These are phyloP conservation scores for Talaromyces ruber DNA, from an alignment of 495 filamentous ascomycete genomes.

Conservation along the genomic window DNA sequence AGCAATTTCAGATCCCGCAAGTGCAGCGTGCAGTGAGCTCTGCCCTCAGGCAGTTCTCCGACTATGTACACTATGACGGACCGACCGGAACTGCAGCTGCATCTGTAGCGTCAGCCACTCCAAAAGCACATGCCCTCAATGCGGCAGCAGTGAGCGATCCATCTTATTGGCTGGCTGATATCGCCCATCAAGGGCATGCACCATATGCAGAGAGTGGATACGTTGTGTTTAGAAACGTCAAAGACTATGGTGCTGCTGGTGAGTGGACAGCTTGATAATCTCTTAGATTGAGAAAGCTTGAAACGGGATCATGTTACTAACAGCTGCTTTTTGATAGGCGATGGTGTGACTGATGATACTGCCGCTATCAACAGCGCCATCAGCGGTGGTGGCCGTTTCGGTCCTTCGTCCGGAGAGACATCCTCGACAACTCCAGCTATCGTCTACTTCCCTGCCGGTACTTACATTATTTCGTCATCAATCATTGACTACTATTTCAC, in stretches of 20 bases:
- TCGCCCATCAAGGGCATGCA: constrained; percentile 49
- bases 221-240: constrained; percentile 50
- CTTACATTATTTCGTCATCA: constrained; percentile 48
- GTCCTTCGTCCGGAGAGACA: constrained; percentile 31
- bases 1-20: constrained; percentile 14
- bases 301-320: background rate
- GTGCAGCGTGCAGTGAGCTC: constrained; percentile 15
- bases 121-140: background rate
- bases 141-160: constrained; percentile 17
- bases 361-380: constrained; percentile 56
- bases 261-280: constrained; percentile 11
- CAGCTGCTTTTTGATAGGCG: constrained; percentile 16
- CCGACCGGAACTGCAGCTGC: constrained; percentile 9
- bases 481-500: constrained; percentile 57
- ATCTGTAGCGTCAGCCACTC: background rate
- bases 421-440: constrained; percentile 49
- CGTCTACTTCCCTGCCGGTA: constrained; percentile 58
- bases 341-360: constrained; percentile 60
- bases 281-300: background rate
- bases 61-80: constrained; percentile 10
- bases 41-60: constrained; percentile 10
- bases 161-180: constrained; percentile 60
- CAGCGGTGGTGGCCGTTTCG: constrained; percentile 41
- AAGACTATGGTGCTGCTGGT: constrained; percentile 49
- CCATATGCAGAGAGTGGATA: constrained; percentile 35